Conservation (phyloP, 1,284 basidiomycete species). For the Fomitiporia mediterranea region DNA sequence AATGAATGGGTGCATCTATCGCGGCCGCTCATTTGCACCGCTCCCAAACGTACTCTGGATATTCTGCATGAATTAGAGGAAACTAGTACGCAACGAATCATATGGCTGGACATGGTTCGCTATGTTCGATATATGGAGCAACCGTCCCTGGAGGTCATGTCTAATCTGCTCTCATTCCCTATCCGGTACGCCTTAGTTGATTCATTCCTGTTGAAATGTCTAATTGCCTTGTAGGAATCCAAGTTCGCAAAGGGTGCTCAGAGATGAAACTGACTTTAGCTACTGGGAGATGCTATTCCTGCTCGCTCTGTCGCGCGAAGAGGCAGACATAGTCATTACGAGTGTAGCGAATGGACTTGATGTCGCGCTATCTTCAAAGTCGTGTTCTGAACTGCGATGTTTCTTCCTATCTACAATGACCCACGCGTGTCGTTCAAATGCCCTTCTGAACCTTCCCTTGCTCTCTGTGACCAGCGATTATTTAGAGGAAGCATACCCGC, state of each 20-base stretch:
- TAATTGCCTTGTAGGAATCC: too few species aligned
- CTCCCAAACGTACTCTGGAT: conserved; percentile 6
- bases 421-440: background rate
- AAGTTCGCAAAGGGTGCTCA: too few species aligned
- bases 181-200: background rate
- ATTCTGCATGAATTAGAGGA: conserved; percentile 1
- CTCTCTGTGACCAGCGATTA: background rate
- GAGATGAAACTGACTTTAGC: background rate
- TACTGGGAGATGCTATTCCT: conserved; percentile 2
- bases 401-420: background rate
- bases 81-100: background rate
- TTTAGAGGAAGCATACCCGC: conserved; percentile 6
- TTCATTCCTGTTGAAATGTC: background rate
- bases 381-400: background rate
- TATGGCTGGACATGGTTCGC: conserved; percentile 14
- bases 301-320: background rate
- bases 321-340: background rate
- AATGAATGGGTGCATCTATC: conserved; percentile 8
- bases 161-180: background rate
- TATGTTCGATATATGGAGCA: conserved; percentile 6
- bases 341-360: background rate
- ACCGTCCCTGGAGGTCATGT: conserved; percentile 1
- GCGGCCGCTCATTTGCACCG: background rate
- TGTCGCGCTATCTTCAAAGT: background rate
- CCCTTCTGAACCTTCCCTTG: background rate